Evolutionary conservation across 352 stramenopile genomes (phyloP).

Genomic region (Globisporangium okanoganense): DNA sequence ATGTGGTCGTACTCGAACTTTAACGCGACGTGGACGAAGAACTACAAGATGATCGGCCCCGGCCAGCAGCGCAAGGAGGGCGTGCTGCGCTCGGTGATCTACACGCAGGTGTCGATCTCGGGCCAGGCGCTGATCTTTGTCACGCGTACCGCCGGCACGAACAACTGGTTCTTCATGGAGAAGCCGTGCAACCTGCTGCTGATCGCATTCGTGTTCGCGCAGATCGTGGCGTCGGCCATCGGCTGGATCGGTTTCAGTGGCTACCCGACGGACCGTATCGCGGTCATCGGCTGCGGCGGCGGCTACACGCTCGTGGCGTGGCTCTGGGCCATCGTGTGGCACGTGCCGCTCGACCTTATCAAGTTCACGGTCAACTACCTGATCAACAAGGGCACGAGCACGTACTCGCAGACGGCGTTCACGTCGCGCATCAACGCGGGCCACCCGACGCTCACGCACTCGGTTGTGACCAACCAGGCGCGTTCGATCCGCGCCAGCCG

Average conservation of each 20-base stretch:
- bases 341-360: slow-evolving; percentile 71
- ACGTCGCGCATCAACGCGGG: slow-evolving; percentile 72
- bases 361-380: slow-evolving; percentile 73
- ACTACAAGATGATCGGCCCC: slow-evolving; percentile 61
- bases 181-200: slow-evolving; percentile 61
- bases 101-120: slow-evolving; percentile 73
- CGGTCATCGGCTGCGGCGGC: slow-evolving; percentile 58
- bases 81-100: slow-evolving; percentile 61
- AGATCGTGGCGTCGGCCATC: slow-evolving; percentile 59
- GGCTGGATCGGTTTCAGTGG: slow-evolving; percentile 64
- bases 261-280: slow-evolving; percentile 63
- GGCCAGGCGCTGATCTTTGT: slow-evolving; percentile 75
- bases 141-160: slow-evolving; percentile 63
- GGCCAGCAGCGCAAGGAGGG: slow-evolving; percentile 65
- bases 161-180: slow-evolving; percentile 76
- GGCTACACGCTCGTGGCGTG: slow-evolving; percentile 63
- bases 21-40: slow-evolving; percentile 59
- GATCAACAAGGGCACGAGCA: slow-evolving; percentile 39
- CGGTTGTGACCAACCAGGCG: slow-evolving; percentile 52
- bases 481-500: slow-evolving; percentile 63
- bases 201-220: slow-evolving; percentile 64
- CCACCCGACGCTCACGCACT: slow-evolving; percentile 63
- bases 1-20: slow-evolving; percentile 69
- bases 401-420: slow-evolving; percentile 62
- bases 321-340: slow-evolving; percentile 68